phyloP scores from a whole-genome alignment of 805 yeast species.

The Peterozyma toletana region DNA sequence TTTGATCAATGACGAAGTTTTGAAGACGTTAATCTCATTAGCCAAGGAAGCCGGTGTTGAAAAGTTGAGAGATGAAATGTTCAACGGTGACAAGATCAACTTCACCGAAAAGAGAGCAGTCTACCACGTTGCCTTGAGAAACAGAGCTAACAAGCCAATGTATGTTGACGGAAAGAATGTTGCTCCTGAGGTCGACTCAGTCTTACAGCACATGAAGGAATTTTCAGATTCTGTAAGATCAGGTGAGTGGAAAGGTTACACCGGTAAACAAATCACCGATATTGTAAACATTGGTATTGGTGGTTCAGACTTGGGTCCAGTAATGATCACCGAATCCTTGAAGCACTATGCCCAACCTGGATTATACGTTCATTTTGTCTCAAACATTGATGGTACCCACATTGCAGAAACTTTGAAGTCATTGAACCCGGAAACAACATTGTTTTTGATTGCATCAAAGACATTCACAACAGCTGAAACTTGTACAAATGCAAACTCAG shows the following conservation, averaged over 20 bases:
- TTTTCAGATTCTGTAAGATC: slow-evolving; percentile 86
- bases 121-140: slow-evolving; percentile 93
- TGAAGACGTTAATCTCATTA: slow-evolving; percentile 58
- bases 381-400: slow-evolving; percentile 98
- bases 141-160: slow-evolving; percentile 81
- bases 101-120: slow-evolving; percentile 96
- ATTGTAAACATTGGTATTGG: slow-evolving; percentile 98
- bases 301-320: slow-evolving; percentile 98
- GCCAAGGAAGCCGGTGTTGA: slow-evolving; percentile 91
- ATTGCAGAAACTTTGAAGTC: slow-evolving; percentile 81
- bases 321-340: slow-evolving; percentile 98
- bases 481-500: slow-evolving; percentile 90
- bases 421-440: slow-evolving; percentile 83
- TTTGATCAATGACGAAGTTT: slow-evolving; percentile 79
- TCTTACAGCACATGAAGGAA: slow-evolving; percentile 93
- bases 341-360: slow-evolving; percentile 78
- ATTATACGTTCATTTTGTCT: slow-evolving; percentile 83
- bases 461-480: slow-evolving; percentile 99
- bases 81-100: slow-evolving; percentile 90
- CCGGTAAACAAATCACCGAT: slow-evolving; percentile 90
- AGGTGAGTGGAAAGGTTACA: slow-evolving; percentile 94
- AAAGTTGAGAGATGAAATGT: slow-evolving; percentile 82
- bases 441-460: slow-evolving; percentile 90
- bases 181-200: slow-evolving; percentile 85
- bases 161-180: slow-evolving; percentile 85